Base-by-base conservation (phyloP, 768 basidiomycete species). In the Tubosaeta sp. region DNA sequence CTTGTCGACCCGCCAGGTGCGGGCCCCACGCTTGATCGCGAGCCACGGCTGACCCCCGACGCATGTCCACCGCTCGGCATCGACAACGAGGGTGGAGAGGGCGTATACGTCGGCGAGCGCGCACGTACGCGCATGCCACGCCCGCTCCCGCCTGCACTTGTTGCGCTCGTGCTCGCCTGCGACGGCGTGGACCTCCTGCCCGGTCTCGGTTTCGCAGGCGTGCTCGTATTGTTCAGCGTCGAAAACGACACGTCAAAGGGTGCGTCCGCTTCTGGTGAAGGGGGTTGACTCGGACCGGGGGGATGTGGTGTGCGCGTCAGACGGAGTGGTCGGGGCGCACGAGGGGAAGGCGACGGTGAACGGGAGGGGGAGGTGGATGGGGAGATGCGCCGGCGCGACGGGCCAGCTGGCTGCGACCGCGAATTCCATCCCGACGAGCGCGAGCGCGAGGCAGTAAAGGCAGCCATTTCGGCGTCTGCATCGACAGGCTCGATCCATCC, bases 401-500 rank as follows among this genome's bases (percentile, higher is more conserved):
- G 13, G 17, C 35, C 37, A 38, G 39, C 10, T 13, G 22, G n/a
- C 10, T 19, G 47, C 1, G 37, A 16, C 10, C 34, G 33, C 19
- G 29, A 1, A 32, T 9, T 17, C 3, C 19, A 22, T 31, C 39
- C 35, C 2, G 43, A 48, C 16, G 49, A 10, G 17, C 48, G 51
- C 17, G 54, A 26, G 16, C 54, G 65, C 22, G 67, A 74, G 11
- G 64, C 64, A 45, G 76, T 74, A 57, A 82, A 86, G 0, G 73
- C 74, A 13, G 72, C 68, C 6, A 86, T 60, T 56, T 86, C 84
- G 2, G 66, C 58, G 5, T 74, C 73, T 53, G 80, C 70, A 54
- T 85, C 81, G 9, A 80, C 80, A 3, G 71, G 67, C 22, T 75
- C 70, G 34, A 87, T 83, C 69, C 74, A 80, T 0, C 84, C 85